Conservation (phyloP, 495 filamentous ascomycete genomes). For the Podospora conica region DNA sequence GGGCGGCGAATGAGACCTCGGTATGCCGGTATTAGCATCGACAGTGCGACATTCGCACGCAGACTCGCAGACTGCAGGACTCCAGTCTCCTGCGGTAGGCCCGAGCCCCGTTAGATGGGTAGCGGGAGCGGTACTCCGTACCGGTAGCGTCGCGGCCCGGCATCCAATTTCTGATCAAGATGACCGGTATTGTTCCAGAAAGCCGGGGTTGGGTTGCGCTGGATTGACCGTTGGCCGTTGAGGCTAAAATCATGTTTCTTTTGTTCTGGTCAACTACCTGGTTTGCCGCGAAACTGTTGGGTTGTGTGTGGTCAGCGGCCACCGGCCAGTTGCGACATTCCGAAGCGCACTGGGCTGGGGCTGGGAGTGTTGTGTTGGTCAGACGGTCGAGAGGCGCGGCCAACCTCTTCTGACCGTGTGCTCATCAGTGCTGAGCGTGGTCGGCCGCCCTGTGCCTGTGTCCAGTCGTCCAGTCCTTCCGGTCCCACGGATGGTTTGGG, state of each 20-base stretch:
- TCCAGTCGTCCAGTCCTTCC: too few relatives aligned
- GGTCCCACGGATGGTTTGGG: too few relatives aligned
- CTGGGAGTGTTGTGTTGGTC: neutral
- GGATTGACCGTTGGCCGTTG: neutral
- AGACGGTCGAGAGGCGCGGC: neutral
- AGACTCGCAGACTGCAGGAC: too few relatives aligned
- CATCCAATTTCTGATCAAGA: neutral
- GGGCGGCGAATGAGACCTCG: neutral
- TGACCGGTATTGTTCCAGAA: slow-evolving; percentile 3
- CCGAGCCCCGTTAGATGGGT: slow-evolving; percentile 7
- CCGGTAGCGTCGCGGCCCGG: neutral
- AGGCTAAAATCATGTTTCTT: neutral
- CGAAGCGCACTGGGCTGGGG: neutral
- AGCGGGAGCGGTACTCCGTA: neutral
- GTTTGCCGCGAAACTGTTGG: too few relatives aligned
- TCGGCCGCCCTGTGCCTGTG: too few relatives aligned
- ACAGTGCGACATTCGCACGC: too few relatives aligned
- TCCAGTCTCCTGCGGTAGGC: neutral
- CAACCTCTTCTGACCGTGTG: too few relatives aligned
- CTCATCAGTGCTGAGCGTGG: neutral
- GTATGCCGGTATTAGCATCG: too few relatives aligned
- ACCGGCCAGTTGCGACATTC: neutral
- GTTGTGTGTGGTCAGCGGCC: too few relatives aligned
- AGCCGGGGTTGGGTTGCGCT: neutral
- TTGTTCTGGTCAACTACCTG: neutral